These are phyloP conservation scores for Vaccinium macrocarpon DNA, from an alignment of 148 eudicot genomes.

Conservation along the genomic window DNA sequence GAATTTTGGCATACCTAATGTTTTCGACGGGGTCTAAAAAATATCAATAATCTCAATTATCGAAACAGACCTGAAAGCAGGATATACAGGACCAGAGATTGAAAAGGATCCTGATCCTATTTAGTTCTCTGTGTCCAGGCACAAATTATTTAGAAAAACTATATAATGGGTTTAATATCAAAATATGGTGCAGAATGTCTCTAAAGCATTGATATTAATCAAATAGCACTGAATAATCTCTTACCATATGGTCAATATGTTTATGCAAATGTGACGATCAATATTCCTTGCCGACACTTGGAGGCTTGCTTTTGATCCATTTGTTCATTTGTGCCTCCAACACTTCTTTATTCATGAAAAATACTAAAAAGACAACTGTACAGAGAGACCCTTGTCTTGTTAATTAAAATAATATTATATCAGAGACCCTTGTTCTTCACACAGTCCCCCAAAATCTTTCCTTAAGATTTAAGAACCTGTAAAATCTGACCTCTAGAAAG, in stretches of 20 bases:
- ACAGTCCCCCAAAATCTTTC: not conserved
- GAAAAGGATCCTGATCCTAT: too few species aligned
- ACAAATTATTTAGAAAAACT: not conserved
- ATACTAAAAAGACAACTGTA: not conserved
- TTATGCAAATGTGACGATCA: not conserved
- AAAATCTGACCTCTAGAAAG: not conserved
- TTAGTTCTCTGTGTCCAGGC: too few species aligned
- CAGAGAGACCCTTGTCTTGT: not conserved
- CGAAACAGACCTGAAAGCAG: too few species aligned
- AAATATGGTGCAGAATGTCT: not conserved
- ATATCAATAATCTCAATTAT: too few species aligned
- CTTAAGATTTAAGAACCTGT: not conserved
- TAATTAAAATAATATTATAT: not conserved
- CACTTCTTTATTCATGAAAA: not conserved
- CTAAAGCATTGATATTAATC: not conserved
- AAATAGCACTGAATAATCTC: not conserved
- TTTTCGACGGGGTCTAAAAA: too few species aligned
- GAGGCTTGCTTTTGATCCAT: not conserved
- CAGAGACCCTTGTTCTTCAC: not conserved
- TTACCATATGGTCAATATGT: not conserved
- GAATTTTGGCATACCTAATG: too few species aligned
- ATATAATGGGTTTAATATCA: not conserved
- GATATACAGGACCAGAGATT: too few species aligned
- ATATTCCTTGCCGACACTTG: constrained; percentile 1
- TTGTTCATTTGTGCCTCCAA: not conserved